phyloP scores from a whole-genome alignment of 441 rosid genomes.

The Syzygium syzygioides region DNA sequence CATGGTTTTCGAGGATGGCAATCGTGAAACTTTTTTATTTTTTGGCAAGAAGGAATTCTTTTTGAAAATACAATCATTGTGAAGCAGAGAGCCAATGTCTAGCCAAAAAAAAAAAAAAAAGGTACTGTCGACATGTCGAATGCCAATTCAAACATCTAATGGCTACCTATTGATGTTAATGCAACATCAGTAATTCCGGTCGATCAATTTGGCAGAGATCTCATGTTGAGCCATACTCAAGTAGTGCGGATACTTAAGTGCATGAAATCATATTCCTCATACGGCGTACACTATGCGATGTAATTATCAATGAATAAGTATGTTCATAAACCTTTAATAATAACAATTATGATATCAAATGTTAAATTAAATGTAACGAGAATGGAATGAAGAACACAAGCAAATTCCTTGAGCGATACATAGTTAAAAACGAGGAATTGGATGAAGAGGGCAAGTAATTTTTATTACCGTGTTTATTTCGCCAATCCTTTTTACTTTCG shows the following conservation, averaged over 20 bases:
- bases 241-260: background rate
- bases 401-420: background rate
- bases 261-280: background rate
- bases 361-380: background rate
- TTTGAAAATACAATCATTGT: background rate
- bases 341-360: background rate
- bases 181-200: background rate
- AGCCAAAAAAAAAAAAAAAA: background rate
- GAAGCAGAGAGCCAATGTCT: background rate
- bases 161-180: background rate
- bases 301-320: too few relatives aligned
- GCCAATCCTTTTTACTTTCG: background rate
- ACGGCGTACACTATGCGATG: background rate
- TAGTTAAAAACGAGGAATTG: background rate
- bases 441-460: background rate
- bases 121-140: background rate
- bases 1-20: background rate
- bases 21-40: background rate
- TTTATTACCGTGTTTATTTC: background rate
- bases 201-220: background rate
- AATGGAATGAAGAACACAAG: background rate
- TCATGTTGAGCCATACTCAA: background rate
- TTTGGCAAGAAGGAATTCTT: background rate
- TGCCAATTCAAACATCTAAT: background rate
- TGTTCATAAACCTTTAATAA: too few relatives aligned